These are phyloP conservation scores for Epichloe elymi DNA, from an alignment of 2,329 filamentous ascomycete genomes.

Conservation along the genomic window DNA sequence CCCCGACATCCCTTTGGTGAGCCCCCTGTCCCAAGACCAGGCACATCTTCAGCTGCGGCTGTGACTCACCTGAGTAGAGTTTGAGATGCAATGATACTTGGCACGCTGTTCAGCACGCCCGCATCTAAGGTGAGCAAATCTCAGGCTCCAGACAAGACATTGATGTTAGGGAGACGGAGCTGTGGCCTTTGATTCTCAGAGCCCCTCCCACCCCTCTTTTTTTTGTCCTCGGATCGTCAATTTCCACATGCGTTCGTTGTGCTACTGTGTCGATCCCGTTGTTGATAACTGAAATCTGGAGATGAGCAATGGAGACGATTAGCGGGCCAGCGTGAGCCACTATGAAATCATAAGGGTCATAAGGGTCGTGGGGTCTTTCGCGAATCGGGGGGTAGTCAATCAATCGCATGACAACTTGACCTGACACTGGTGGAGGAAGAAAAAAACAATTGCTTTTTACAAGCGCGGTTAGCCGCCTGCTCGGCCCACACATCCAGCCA, in stretches of 20 bases:
- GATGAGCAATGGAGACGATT: conserved; percentile 1
- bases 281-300: neutral
- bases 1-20: neutral
- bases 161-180: no score
- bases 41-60: neutral
- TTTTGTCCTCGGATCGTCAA: no score
- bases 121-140: no score
- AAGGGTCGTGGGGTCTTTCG: conserved; percentile 2
- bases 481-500: no score
- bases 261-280: neutral
- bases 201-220: no score
- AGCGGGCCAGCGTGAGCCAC: conserved; percentile 2
- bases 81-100: neutral
- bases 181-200: no score
- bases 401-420: no score
- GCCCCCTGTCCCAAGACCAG: neutral
- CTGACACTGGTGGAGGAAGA: neutral
- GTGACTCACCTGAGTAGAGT: neutral
- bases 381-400: neutral
- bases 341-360: conserved; percentile 4
- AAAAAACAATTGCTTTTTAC: neutral
- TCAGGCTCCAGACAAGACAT: no score
- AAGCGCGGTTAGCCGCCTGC: no score
- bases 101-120: neutral
- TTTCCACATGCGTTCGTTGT: neutral